Evolutionary conservation across 768 basidiomycete species (phyloP).

Genomic region (Pleurotus sapidus): DNA sequence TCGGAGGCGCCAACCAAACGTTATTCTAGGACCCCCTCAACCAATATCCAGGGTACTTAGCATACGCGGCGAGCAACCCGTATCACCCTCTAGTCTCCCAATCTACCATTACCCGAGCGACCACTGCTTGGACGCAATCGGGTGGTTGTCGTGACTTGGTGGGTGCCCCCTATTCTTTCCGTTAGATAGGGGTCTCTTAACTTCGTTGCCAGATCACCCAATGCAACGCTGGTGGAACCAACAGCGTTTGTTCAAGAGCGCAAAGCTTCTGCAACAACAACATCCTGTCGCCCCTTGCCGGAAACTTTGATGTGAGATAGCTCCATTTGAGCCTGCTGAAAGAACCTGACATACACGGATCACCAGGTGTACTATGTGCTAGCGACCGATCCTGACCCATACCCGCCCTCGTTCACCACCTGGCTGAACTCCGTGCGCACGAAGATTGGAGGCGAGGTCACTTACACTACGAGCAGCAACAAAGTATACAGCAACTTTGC

Average conservation of each 20-base stretch:
- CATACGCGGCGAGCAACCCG: constrained; percentile 52
- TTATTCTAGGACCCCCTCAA: constrained; percentile 34
- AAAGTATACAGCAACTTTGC: constrained; percentile 49
- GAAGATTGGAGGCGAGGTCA: constrained; percentile 42
- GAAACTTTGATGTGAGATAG: constrained; percentile 47
- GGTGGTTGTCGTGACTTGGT: constrained; percentile 53
- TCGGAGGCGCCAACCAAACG: not conserved
- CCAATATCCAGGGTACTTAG: constrained; percentile 59
- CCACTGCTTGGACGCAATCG: constrained; percentile 36
- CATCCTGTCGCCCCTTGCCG: constrained; percentile 51
- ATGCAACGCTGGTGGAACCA: constrained; percentile 47
- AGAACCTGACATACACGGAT: not conserved
- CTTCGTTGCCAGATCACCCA: constrained; percentile 39
- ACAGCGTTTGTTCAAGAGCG: constrained; percentile 52
- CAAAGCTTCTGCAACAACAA: constrained; percentile 58
- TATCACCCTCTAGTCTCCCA: constrained; percentile 52
- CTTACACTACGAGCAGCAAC: constrained; percentile 38
- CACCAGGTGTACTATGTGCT: constrained; percentile 47
- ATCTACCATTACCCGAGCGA: constrained; percentile 38
- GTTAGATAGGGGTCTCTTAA: not conserved
- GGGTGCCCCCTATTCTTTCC: not conserved
- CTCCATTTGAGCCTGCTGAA: not conserved
- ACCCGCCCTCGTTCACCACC: constrained; percentile 41
- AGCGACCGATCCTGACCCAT: constrained; percentile 41
- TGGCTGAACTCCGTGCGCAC: constrained; percentile 27